Base-by-base conservation (phyloP, 2,329 filamentous ascomycete genomes). In the Fusarium sp. region DNA sequence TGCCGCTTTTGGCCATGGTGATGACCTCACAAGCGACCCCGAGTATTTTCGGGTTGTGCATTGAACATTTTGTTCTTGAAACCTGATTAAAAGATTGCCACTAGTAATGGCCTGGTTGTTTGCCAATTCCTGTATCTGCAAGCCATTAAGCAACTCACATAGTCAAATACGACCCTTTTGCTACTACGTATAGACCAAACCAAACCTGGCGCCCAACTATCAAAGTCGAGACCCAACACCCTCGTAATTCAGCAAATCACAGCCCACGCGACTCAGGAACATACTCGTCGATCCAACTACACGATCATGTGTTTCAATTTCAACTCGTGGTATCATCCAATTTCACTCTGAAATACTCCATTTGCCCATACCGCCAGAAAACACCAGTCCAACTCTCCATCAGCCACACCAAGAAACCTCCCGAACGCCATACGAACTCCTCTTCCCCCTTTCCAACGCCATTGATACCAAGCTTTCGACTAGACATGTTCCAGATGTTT, bases 21-120 rank as follows among this genome's bases (percentile, higher is more conserved):
- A 76, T 75, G 70, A 69, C 67, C 64, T 76, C 74, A 64, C 31
- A 29, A 27, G 18, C n/a, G 31, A 27, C 61, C 42, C 69, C 65
- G 62, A 74, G 64, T 6, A 16, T 24, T 31, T 56, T 74, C 72
- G 72, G 72, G 14, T 56, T n/a, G 11, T 22, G 24, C 47, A 52
- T 31, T 52, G 47, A 31, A 20, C 47, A 14, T 31, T 31, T 29
- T 29, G 18, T 4, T 14, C 10, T 14, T 50, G 45, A 52, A 52
- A 20, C 47, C 4, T 31, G 47, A 14, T 31, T 31, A 31, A n/a
- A 52, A 52, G 6, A 7, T 20, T 31, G 18, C 24, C 47, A 31
- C 47, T 31, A 31, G 47, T 6, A 31, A 29, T 50, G 24, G 2
- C 6, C 18, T 52, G 18, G 14, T 31, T 29, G 2, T 14, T 29